Conservation (phyloP, 2,329 filamentous ascomycete species). For the Ceratocystis harringtonii region DNA sequence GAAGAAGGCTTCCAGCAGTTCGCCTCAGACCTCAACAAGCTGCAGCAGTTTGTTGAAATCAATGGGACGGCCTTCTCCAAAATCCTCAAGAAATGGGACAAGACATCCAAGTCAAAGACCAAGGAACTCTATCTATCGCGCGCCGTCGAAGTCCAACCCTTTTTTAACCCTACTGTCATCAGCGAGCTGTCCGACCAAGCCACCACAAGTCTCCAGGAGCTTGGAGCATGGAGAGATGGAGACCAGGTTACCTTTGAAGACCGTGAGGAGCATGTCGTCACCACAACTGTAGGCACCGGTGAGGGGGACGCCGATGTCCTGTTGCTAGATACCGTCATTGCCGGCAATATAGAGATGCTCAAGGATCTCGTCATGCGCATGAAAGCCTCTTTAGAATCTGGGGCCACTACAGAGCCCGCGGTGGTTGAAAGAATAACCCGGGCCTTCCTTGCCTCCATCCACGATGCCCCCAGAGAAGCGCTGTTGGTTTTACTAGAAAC, state of each 20-base stretch:
- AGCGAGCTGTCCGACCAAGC: slow-evolving; percentile 93
- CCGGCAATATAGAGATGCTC: slow-evolving; percentile 62
- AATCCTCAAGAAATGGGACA: slow-evolving; percentile 99
- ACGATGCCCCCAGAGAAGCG: slow-evolving; percentile 65
- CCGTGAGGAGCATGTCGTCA: slow-evolving; percentile 46
- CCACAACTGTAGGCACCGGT: slow-evolving; percentile 55
- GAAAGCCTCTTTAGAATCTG: slow-evolving; percentile 37
- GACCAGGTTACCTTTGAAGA: slow-evolving; percentile 74
- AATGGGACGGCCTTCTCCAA: slow-evolving; percentile 97
- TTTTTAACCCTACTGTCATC: slow-evolving; percentile 94
- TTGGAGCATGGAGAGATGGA: slow-evolving; percentile 93
- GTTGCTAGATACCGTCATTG: slow-evolving; percentile 71
- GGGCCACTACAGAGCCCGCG: slow-evolving; percentile 37
- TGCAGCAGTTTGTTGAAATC: slow-evolving; percentile 96
- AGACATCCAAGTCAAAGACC: slow-evolving; percentile 96
- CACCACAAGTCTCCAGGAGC: slow-evolving; percentile 85
- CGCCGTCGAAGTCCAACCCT: slow-evolving; percentile 93
- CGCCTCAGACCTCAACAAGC: slow-evolving; percentile 87
- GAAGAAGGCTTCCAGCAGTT: slow-evolving; percentile 98
- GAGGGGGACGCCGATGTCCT: slow-evolving; percentile 83
- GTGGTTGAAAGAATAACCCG: slow-evolving; percentile 66
- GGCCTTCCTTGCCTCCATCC: slow-evolving; percentile 79
- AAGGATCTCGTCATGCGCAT: slow-evolving; percentile 69
- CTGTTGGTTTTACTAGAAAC: slow-evolving; percentile 66
- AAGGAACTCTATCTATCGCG: slow-evolving; percentile 94